Evolutionary conservation across 148 eudicot species (phyloP).

Genomic region (Nepenthes gracilis): DNA sequence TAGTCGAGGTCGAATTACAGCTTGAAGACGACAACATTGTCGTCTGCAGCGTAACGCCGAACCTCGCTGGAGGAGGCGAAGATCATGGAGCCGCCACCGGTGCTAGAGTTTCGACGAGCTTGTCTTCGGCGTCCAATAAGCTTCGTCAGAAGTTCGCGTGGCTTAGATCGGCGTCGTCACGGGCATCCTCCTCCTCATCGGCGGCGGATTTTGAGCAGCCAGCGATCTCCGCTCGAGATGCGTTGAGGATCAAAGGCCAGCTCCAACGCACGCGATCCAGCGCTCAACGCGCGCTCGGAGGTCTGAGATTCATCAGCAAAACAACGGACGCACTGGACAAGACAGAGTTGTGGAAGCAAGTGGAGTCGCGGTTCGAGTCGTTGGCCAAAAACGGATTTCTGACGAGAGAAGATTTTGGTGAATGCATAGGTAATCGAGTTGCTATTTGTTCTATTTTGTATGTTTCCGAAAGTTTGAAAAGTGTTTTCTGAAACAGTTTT

Average conservation of each 20-base stretch:
- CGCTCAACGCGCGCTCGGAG: constrained; percentile 75
- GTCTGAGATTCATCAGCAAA: constrained; percentile 68
- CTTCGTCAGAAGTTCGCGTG: constrained; percentile 38
- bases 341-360: constrained; percentile 46
- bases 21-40: constrained; percentile 48
- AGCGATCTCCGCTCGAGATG: constrained; percentile 29
- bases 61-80: constrained; percentile 1
- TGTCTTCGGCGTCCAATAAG: constrained; percentile 39
- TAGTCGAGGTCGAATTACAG: constrained; percentile 77
- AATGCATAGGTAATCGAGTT: constrained; percentile 60
- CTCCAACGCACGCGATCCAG: constrained; percentile 48
- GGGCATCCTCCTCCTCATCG: neutral
- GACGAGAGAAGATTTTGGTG: constrained; percentile 71
- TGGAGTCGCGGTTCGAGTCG: constrained; percentile 48
- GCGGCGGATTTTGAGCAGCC: constrained; percentile 19
- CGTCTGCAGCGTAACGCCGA: constrained; percentile 57
- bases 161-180: constrained; percentile 20
- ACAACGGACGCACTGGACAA: constrained; percentile 22
- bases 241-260: constrained; percentile 30
- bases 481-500: neutral
- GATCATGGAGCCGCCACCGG: neutral
- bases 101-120: constrained; percentile 25
- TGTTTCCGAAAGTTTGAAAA: neutral
- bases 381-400: constrained; percentile 47
- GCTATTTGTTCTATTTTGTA: neutral